These are phyloP conservation scores for Lophiotrema nucula DNA, from an alignment of 495 filamentous ascomycete genomes.

Conservation along the genomic window DNA sequence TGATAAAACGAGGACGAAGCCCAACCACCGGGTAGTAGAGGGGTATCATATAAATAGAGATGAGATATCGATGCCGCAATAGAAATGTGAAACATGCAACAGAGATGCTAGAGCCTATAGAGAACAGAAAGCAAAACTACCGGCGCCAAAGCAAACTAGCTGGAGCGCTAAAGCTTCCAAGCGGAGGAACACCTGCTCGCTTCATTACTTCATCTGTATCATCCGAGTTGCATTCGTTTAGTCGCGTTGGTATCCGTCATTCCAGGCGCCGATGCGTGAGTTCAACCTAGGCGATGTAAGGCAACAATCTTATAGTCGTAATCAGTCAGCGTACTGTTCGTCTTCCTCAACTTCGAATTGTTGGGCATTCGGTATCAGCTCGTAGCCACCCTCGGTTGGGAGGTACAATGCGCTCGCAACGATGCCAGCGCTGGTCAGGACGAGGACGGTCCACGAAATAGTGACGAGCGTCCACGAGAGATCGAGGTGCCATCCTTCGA, in stretches of 20 bases:
- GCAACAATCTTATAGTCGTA: neutral
- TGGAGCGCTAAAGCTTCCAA: too few species aligned
- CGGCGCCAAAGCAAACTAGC: too few species aligned
- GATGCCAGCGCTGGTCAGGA: slow-evolving; percentile 62
- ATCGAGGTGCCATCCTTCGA: slow-evolving; percentile 79
- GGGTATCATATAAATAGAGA: too few species aligned
- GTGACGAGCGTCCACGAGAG: slow-evolving; percentile 75
- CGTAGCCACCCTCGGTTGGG: slow-evolving; percentile 82
- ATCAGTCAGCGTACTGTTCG: slow-evolving; percentile 16
- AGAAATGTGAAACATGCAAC: too few species aligned
- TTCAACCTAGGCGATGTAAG: slow-evolving; percentile 1
- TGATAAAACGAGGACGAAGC: too few species aligned
- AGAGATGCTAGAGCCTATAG: too few species aligned
- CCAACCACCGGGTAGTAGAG: too few species aligned
- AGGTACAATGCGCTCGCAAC: slow-evolving; percentile 63
- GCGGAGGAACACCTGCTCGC: too few species aligned
- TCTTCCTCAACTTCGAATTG: slow-evolving; percentile 7
- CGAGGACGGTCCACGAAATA: slow-evolving; percentile 64
- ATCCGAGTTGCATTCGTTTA: too few species aligned
- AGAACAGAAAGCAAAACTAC: too few species aligned
- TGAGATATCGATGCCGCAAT: too few species aligned
- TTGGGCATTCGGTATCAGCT: slow-evolving; percentile 57
- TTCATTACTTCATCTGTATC: too few species aligned
- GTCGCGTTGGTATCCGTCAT: slow-evolving; percentile 11
- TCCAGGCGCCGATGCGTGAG: slow-evolving; percentile 9